Evolutionary conservation across 23 red algal genomes (phyloP), one percentile per base, ranked within the genome.

Genomic region (Gracilariopsis chorda): DNA sequence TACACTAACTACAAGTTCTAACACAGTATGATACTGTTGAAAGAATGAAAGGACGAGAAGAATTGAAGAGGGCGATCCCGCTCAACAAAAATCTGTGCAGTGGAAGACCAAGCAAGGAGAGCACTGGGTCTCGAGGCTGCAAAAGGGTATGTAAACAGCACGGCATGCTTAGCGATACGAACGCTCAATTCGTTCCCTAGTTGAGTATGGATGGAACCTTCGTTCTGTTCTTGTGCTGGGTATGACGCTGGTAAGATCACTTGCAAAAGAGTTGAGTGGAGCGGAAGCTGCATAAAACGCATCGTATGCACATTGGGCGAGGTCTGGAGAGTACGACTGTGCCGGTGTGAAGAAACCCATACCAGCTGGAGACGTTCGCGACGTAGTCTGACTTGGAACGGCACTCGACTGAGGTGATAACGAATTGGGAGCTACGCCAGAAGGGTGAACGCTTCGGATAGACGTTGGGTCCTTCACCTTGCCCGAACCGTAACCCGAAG

Each of bases 241-340:
- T 51, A 88, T 55, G 7, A 47, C 78, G 16, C 55, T 45, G 39
- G 83, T 17, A 56, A 75, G 45, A 48, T 75, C 65, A 3, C 30
- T 56, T 2, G 44, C 42, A 51, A 88, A 88, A 34, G 45, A 60
- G 17, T 71, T 47, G 14, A 65, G 83, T 52, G 83, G 44, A 42
- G 62, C 48, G 17, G 62, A 70, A 33, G 62, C 28, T 9, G 57
- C 41, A 41, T 76, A 88, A 53, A 74, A 88, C 21, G 83, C 83
- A 75, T 77, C 51, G 37, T 88, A 88, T 25, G 62, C 83, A 59
- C 83, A 88, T 59, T 88, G 83, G 3, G 83, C 83, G 48, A 88
- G 65, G 27, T 88, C 83, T 2, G 83, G 83, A 65, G 83, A 45
- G 57, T 88, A 88, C 25, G 65, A 37, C 40, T 88, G 64, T 29